Evolutionary conservation across 768 basidiomycete species (phyloP).

Genomic region (Termitomyces sp.): DNA sequence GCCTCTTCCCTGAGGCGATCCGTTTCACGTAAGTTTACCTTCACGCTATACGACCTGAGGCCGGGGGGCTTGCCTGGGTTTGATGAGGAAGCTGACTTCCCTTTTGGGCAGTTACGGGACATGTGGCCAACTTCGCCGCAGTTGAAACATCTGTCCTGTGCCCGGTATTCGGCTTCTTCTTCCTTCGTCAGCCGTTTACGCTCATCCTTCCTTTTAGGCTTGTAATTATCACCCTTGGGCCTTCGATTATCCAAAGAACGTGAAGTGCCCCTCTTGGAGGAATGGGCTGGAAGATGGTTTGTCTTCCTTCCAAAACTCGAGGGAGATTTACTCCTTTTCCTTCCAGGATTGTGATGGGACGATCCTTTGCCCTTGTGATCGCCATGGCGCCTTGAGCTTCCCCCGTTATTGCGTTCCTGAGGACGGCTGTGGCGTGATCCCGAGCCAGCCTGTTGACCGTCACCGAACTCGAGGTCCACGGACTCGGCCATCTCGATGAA

Average conservation of each 20-base stretch:
- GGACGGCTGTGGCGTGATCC: no score
- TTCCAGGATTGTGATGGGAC: no score
- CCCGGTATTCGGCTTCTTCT: neutral
- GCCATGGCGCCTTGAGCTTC: no score
- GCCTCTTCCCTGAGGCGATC: neutral
- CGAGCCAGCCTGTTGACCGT: accelerated
- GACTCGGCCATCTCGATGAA: neutral
- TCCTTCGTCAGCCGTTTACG: neutral
- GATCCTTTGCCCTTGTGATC: no score
- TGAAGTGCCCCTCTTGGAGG: neutral
- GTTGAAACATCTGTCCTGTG: neutral
- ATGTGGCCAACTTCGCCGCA: neutral
- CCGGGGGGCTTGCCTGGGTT: neutral
- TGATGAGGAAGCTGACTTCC: neutral
- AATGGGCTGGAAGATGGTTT: neutral
- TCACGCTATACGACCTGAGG: neutral
- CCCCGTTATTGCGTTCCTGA: no score
- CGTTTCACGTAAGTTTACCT: neutral
- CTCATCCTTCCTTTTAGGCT: neutral
- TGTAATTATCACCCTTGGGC: neutral
- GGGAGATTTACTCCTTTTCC: neutral
- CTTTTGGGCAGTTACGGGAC: neutral
- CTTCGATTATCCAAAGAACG: no score
- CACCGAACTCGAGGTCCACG: neutral
- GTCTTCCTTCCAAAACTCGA: neutral